Base-by-base conservation (phyloP, 2,329 filamentous ascomycete species). In the Sphaerulina musiva region DNA sequence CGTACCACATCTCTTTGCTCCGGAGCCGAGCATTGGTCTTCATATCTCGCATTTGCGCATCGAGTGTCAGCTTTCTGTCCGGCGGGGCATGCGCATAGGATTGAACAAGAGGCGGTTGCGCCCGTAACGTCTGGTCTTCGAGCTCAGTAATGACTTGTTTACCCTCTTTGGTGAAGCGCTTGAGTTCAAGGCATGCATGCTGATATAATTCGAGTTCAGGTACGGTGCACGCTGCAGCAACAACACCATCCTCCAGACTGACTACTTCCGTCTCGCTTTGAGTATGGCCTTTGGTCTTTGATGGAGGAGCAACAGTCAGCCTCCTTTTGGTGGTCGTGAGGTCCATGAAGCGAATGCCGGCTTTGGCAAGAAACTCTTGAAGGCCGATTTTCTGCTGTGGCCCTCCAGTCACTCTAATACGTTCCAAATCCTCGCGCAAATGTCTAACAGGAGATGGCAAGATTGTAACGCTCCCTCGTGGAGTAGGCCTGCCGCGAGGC, bases 321-420 rank as follows among this genome's bases (percentile, higher is more conserved):
- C 93, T 81, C 61, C 92, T 80, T 69, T 97, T 97, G 1, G 91
- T 96, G 0, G 92, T 95, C n/a, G 86, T 95, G 47, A 98, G 78
- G 68, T 98, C 93, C 87, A 98, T 96, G 73, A 98, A 98, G 51
- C 91, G 88, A 65, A 98, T 95, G 55, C 89, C 95, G 2, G 92
- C 96, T 83, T 95, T 84, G 59, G 95, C 89, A 43, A 98, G 75
- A 72, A 98, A 98, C 50, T 95, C 87, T 63, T 95, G 89, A 2
- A 98, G 77, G 44, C 91, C 86, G 1, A 70, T 64, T 23, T 70
- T 68, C 46, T 69, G 62, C 36, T 57, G 55, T 11, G 60, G 51
- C 23, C 59, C 43, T 6, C 45, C 61, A 36, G 51, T 49, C 14
- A 57, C 46, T 39, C 60, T 46, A 7, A 64, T 42, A 8, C 54